Base-by-base conservation (phyloP, 2,329 filamentous ascomycete species). In the Raffaelea deltoideospora region DNA sequence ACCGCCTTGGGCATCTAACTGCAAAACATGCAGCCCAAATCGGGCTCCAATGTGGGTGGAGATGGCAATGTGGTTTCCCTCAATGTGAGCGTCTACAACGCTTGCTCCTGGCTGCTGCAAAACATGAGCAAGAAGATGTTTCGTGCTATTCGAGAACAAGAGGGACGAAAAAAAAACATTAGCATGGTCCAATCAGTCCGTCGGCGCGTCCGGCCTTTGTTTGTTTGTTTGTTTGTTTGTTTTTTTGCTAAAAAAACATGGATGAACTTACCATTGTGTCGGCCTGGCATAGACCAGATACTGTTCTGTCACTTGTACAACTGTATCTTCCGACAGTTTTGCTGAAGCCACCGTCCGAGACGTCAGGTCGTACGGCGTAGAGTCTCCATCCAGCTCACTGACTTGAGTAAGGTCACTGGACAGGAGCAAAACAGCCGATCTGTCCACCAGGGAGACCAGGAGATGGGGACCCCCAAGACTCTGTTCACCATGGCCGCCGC, bases 271-370 rank as follows among this genome's bases (percentile, higher is more conserved):
- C 64, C 53, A 58, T 40, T 54, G 50, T 5, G 45, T 45, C 4
- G 50, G 43, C 3, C 49, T 53, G 14, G 60, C 43, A 31, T 70
- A 45, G 8, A 60, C 62, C 3, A 68, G 51, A 15, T 48, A 57
- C 22, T 50, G 53, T 37, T 69, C 65, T 1, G 73, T 76, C 4
- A 76, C 56, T 46, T 79, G 74, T 3, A 73, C 51, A 5, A 67
- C 56, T 2, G 49, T 50, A 2, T 55, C 53, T 3, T 54, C 49
- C 5, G 52, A 46, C 10, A 56, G 47, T 23, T 58, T 54, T 3
- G 52, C 49, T 11, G 64, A 59, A 17, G 60, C 59, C 20, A 78
- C 53, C 0, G 74, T 79, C 31, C 65, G 58, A 4, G 62, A 66
- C 3, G 53, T 53, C 14, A 68, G 50, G 45, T 78, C 72, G 40